These are phyloP conservation scores for Citrus cavaleriei DNA, from an alignment of 345 rosid species.

Conservation along the genomic window DNA sequence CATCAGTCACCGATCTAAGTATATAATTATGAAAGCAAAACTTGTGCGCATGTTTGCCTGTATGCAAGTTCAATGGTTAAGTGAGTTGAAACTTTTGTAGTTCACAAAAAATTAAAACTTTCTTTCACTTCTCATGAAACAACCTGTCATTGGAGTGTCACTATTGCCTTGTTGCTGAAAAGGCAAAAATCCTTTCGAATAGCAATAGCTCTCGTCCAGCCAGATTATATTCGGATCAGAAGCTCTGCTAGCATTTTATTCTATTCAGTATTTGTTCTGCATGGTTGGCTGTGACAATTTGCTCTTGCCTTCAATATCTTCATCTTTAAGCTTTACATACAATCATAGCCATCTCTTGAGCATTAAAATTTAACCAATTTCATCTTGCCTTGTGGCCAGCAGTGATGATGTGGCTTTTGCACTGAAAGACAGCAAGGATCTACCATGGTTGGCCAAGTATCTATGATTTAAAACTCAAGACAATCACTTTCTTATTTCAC, in stretches of 20 bases:
- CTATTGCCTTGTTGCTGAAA: neutral
- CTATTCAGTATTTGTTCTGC: neutral
- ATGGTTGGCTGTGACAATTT: neutral
- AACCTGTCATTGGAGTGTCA: neutral
- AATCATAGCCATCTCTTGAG: neutral
- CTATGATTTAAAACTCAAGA: conserved; percentile 35
- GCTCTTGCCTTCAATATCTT: neutral
- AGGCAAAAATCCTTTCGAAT: too few species aligned
- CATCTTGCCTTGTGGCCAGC: conserved; percentile 22
- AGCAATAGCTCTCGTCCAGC: too few species aligned
- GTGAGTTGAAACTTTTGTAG: neutral
- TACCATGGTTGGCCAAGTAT: conserved; percentile 84
- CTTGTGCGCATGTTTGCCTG: neutral
- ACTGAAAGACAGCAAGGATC: conserved; percentile 68
- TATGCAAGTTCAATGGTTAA: neutral
- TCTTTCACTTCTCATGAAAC: neutral
- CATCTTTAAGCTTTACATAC: neutral
- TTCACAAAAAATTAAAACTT: neutral
- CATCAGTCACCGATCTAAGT: neutral
- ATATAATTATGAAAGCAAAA: neutral
- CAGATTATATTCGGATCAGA: too few species aligned
- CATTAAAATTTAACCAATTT: conserved; percentile 4
- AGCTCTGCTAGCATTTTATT: neutral
- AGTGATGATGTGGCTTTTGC: conserved; percentile 95
- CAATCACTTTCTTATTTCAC: conserved; percentile 7